Percentiles rank a stretch among this genome's conserved stretches.
phyloP scores from a whole-genome alignment of 2,329 filamentous ascomycete genomes.

The Aspergillus terreus region DNA sequence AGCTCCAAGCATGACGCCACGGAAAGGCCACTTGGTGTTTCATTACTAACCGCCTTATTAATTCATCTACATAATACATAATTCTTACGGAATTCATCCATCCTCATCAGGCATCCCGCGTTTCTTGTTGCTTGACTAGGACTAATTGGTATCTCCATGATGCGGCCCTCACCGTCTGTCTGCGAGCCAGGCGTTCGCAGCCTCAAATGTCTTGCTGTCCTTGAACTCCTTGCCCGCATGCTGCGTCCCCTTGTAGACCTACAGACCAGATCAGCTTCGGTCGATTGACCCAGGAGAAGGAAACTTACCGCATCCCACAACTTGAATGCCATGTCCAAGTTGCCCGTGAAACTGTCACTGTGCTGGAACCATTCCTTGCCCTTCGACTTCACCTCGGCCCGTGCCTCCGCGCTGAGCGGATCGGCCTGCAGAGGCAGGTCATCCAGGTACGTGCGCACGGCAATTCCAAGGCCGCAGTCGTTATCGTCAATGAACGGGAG shows the following conservation, averaged over 20 bases:
- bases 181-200: conserved; percentile 58
- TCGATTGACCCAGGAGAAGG: too few relatives aligned
- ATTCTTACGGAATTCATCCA: too few relatives aligned
- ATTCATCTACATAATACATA: neutral
- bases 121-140: neutral
- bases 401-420: conserved; percentile 48
- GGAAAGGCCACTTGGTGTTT: neutral
- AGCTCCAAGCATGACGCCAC: neutral
- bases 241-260: conserved; percentile 59
- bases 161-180: conserved; percentile 29
- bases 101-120: too few relatives aligned
- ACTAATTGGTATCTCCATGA: neutral
- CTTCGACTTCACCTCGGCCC: conserved; percentile 49
- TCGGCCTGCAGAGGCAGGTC: conserved; percentile 56
- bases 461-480: conserved; percentile 46
- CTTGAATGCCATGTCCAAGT: conserved; percentile 58
- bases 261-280: neutral
- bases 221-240: conserved; percentile 50
- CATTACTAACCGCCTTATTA: neutral
- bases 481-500: conserved; percentile 45
- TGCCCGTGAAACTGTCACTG: conserved; percentile 54
- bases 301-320: conserved; percentile 62
- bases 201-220: conserved; percentile 54
- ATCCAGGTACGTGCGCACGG: conserved; percentile 47
- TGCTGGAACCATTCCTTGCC: conserved; percentile 61